Base-by-base conservation (phyloP, 2,329 filamentous ascomycete genomes). In the Beauveria australis region DNA sequence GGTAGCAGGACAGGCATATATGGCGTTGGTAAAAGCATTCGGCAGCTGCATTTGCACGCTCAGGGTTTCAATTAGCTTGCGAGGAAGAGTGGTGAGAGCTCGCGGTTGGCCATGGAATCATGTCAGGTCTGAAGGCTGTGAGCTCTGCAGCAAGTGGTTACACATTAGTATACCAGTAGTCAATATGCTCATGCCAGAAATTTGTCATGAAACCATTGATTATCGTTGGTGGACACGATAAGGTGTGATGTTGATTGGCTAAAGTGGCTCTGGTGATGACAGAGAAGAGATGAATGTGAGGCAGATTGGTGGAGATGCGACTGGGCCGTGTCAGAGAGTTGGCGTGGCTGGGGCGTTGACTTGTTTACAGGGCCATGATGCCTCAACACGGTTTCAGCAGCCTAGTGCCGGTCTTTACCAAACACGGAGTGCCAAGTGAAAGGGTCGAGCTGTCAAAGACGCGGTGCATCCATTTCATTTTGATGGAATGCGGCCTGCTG, bases 21-120 rank as follows among this genome's bases (percentile, higher is more conserved):
- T 33, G 56, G 56, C 56, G 56, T 59, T 59, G 18, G 22, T 52
- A 59, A 58, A 58, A 52, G 33, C 48, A 59, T 59, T 57, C n/a
- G 24, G 19, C 47, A 53, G 48, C 56, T 37, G 49, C 57, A 53
- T 33, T 53, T 47, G 48, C 41, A 40, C n/a, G 48, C 57, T 40
- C 19, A 53, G 26, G 26, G n/a, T 40, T 59, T 30, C 41, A 43
- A 40, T 33, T 44, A 14, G 26, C 41, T 52, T 53, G 40, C 47
- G 48, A n/a, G 48, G 40, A 37, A 10, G 56, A n/a, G 40, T 22
- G 12, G 8, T 40, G 41, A 53, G 41, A 53, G 22, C n/a, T 44
- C 53, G 48, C 8, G 37, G 22, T 18, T 30, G 56, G 26, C 8
- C 12, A 30, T 30, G 37, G 16, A 16, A 9, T 8, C 14, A 24